A percentile compares a stretch with the other conserved stretches of the same genome.
Conservation (phyloP, 139 green algal genomes). For the Protoeuglena noctilucae region DNA sequence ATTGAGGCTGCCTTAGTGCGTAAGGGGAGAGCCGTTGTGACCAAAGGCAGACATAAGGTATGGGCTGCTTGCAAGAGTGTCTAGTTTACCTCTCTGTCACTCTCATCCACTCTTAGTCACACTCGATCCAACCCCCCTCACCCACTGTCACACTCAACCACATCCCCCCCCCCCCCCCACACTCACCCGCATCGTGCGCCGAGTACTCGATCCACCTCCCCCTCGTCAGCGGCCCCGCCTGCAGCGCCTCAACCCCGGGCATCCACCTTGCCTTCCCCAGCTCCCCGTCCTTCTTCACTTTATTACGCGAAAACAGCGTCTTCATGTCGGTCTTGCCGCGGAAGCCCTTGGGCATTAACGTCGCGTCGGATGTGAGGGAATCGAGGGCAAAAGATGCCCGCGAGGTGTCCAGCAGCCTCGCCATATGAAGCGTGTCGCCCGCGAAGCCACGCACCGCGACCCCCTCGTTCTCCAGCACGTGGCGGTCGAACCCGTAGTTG, state of each 20-base stretch:
- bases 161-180: constrained; percentile 2
- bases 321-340: constrained; percentile 73
- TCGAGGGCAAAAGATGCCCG: not conserved
- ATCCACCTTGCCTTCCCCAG: constrained; percentile 46
- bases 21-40: too few species aligned
- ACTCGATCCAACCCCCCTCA: constrained; percentile 7
- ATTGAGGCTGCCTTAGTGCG: too few species aligned
- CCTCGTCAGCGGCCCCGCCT: constrained; percentile 29
- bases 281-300: constrained; percentile 59
- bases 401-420: constrained; percentile 48
- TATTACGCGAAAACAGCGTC: constrained; percentile 57
- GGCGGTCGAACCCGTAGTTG: constrained; percentile 96
- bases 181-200: constrained; percentile 48
- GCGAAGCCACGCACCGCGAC: constrained; percentile 48
- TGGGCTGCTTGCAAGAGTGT: too few species aligned
- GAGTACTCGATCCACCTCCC: constrained; percentile 77
- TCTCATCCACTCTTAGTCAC: not conserved
- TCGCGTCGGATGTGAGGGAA: too few species aligned
- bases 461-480: constrained; percentile 63
- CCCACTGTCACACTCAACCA: constrained; percentile 2
- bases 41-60: too few species aligned
- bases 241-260: constrained; percentile 49
- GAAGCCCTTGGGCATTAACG: constrained; percentile 8
- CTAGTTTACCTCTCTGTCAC: too few species aligned
- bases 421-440: constrained; percentile 97